phyloP scores from a whole-genome alignment of 1,139 yeast species.

The Blastobotrys raffinosifermentans region DNA sequence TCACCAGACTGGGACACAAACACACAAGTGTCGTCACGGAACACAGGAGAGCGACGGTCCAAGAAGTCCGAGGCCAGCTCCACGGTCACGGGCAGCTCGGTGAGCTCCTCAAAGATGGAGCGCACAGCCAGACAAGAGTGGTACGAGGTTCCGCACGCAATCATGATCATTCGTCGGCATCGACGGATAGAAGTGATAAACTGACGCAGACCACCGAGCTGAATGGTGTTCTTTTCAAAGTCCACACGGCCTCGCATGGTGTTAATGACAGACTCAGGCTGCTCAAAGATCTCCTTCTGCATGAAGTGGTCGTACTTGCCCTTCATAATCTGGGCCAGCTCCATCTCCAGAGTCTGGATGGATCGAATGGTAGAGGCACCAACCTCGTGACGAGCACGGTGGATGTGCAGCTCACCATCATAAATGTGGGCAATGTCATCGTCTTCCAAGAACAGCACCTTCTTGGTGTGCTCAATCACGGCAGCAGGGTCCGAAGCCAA shows the following conservation, averaged over 20 bases:
- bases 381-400: slow-evolving; percentile 86
- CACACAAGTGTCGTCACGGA: slow-evolving; percentile 95
- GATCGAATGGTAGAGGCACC: slow-evolving; percentile 93
- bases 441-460: slow-evolving; percentile 92
- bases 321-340: slow-evolving; percentile 96
- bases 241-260: slow-evolving; percentile 99
- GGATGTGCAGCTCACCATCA: slow-evolving; percentile 97
- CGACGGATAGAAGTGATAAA: slow-evolving; percentile 87
- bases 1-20: slow-evolving; percentile 99
- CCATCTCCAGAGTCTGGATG: slow-evolving; percentile 95
- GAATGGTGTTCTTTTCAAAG: slow-evolving; percentile 70
- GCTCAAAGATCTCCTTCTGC: slow-evolving; percentile 99
- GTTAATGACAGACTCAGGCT: slow-evolving; percentile 95
- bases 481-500: slow-evolving; percentile 97
- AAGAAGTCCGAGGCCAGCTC: slow-evolving; percentile 97
- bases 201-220: slow-evolving; percentile 83
- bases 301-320: slow-evolving; percentile 94
- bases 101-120: slow-evolving; percentile 91
- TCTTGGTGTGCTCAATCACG: slow-evolving; percentile 95
- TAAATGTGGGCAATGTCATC: slow-evolving; percentile 98
- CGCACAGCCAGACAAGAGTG: slow-evolving; percentile 98
- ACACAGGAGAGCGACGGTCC: slow-evolving; percentile 92
- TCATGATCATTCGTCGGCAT: slow-evolving; percentile 93
- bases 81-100: slow-evolving; percentile 92
- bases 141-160: slow-evolving; percentile 99